Conservation (phyloP, 1,284 basidiomycete genomes). For the Melanopsichium pennsylvanicum region DNA sequence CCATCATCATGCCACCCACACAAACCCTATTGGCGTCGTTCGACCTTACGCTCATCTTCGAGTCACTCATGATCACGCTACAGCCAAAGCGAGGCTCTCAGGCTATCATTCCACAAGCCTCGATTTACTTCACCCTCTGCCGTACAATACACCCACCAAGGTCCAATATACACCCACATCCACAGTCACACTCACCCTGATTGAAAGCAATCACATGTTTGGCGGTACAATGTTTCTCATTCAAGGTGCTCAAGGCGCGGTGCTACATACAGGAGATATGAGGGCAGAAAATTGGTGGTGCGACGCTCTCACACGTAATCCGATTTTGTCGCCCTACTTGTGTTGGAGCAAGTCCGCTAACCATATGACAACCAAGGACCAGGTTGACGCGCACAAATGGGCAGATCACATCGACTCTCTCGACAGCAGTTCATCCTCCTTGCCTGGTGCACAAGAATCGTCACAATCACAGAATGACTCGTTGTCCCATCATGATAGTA, state of each 20-base stretch:
- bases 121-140: slow-evolving; percentile 45
- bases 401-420: slow-evolving; percentile 28
- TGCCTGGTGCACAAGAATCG: not conserved
- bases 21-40: slow-evolving; percentile 21
- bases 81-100: slow-evolving; percentile 15
- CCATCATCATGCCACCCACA: slow-evolving; percentile 14
- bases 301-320: slow-evolving; percentile 74
- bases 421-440: slow-evolving; percentile 9
- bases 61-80: slow-evolving; percentile 35
- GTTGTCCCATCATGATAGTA: no score
- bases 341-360: slow-evolving; percentile 54
- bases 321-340: slow-evolving; percentile 77
- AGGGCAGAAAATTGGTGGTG: slow-evolving; percentile 83
- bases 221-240: slow-evolving; percentile 92
- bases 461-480: slow-evolving; percentile 15
- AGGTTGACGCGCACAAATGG: slow-evolving; percentile 5
- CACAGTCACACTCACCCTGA: slow-evolving; percentile 75
- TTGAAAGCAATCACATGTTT: slow-evolving; percentile 94
- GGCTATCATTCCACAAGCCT: slow-evolving; percentile 22
- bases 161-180: slow-evolving; percentile 73
- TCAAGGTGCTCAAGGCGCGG: slow-evolving; percentile 75
- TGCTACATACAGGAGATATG: slow-evolving; percentile 92
- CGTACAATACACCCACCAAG: slow-evolving; percentile 72
- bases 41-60: slow-evolving; percentile 48
- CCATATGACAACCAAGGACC: not conserved